phyloP scores from a whole-genome alignment of 495 filamentous ascomycete species.

The Penicillium herquei region DNA sequence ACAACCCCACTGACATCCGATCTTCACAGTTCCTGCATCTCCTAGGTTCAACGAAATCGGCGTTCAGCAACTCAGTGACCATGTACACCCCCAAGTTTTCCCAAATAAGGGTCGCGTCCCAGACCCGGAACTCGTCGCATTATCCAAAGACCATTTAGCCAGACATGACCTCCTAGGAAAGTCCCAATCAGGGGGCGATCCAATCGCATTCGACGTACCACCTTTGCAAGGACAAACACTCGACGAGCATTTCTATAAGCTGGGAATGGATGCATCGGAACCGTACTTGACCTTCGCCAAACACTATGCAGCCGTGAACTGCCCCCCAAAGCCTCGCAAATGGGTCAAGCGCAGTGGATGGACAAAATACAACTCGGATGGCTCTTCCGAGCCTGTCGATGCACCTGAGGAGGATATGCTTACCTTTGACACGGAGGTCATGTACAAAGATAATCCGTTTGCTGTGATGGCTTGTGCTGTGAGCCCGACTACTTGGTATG shows the following conservation, averaged over 20 bases:
- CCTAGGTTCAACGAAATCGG: conserved; percentile 87
- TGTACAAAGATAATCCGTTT: conserved; percentile 89
- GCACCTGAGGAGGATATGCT: conserved; percentile 77
- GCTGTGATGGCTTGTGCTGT: conserved; percentile 96
- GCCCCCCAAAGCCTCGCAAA: conserved; percentile 72
- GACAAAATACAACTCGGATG: conserved; percentile 86
- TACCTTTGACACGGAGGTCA: conserved; percentile 93
- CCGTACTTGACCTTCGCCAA: conserved; percentile 80
- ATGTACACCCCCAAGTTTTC: conserved; percentile 84
- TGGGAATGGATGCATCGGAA: conserved; percentile 84
- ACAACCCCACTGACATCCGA: not conserved
- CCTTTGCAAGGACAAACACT: conserved; percentile 73
- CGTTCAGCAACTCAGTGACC: conserved; percentile 84
- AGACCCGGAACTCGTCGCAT: conserved; percentile 66
- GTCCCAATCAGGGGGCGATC: conserved; percentile 69
- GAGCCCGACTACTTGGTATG: conserved; percentile 88
- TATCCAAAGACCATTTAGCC: conserved; percentile 79
- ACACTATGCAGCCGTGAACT: conserved; percentile 60
- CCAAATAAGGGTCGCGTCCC: conserved; percentile 54
- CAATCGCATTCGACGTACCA: conserved; percentile 85
- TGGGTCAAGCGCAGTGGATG: conserved; percentile 85
- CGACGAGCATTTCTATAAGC: conserved; percentile 92
- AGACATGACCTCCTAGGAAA: conserved; percentile 90
- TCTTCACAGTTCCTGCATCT: conserved; percentile 49
- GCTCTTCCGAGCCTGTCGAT: conserved; percentile 65